These are phyloP conservation scores for Aspergillus candidus DNA, from an alignment of 2,329 filamentous ascomycete species.

Conservation along the genomic window DNA sequence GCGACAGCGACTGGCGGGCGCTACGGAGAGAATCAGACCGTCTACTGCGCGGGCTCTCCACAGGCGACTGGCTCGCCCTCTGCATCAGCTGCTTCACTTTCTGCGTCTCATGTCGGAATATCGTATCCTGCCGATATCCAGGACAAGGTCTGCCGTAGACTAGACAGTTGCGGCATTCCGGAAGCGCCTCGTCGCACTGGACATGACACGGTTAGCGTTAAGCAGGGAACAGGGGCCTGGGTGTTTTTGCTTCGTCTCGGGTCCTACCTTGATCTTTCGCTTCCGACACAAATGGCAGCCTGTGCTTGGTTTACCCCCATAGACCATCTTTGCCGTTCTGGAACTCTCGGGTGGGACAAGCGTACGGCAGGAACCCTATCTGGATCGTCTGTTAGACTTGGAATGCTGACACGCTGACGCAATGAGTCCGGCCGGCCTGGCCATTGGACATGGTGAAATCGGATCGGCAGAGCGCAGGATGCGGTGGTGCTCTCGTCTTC, in stretches of 20 bases:
- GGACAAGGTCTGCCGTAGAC: conserved; percentile 33
- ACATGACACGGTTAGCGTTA: conserved; percentile 9
- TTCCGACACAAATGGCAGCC: conserved; percentile 37
- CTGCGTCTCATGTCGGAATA: conserved; percentile 31
- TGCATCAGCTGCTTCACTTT: conserved; percentile 25
- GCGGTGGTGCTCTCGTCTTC: background rate
- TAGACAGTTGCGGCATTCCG: conserved; percentile 31
- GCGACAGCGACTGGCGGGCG: conserved; percentile 4
- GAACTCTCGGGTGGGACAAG: background rate
- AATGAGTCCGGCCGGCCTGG: conserved; percentile 6
- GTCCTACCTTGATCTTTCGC: conserved; percentile 35
- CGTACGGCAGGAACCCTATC: background rate
- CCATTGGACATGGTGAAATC: conserved; percentile 9
- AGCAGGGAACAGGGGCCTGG: background rate
- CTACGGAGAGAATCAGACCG: background rate
- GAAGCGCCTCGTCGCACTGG: conserved; percentile 34
- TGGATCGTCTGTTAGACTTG: background rate
- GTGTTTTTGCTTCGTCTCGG: no score
- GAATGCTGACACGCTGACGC: conserved; percentile 1
- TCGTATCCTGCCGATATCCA: conserved; percentile 30
- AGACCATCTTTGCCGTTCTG: conserved; percentile 30
- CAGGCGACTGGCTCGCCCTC: conserved; percentile 8
- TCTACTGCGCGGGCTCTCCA: background rate
- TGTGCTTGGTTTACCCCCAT: conserved; percentile 35
- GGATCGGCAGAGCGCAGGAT: background rate